These are phyloP conservation scores for Kazachstania kunashirensis DNA, from an alignment of 805 yeast species.

Conservation along the genomic window DNA sequence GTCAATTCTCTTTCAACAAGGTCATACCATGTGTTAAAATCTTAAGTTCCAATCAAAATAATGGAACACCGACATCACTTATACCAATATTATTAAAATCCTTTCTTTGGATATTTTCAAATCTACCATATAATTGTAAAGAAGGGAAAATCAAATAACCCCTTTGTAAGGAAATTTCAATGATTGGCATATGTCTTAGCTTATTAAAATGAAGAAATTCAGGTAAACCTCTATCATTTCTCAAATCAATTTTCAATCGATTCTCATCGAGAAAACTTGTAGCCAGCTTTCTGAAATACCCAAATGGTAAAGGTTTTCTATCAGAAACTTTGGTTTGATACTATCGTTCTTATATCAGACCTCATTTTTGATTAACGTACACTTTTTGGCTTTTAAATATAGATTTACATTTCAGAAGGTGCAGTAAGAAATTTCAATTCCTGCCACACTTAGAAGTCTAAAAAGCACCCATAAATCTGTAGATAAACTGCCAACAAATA, in stretches of 20 bases:
- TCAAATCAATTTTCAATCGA: conserved; percentile 2
- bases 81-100: conserved; percentile 3
- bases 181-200: conserved; percentile 7
- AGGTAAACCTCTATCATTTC: conserved; percentile 1
- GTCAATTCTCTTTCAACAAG: not conserved
- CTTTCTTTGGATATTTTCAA: conserved; percentile 5
- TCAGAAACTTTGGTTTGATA: too few species aligned
- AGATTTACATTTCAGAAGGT: too few species aligned
- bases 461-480: too few species aligned
- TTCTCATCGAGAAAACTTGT: conserved; percentile 1
- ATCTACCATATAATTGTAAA: conserved; percentile 11
- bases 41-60: conserved; percentile 7
- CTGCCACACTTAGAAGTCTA: too few species aligned
- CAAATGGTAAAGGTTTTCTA: not conserved
- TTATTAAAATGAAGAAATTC: conserved; percentile 6
- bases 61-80: conserved; percentile 16
- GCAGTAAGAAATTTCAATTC: too few species aligned
- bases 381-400: too few species aligned
- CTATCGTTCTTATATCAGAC: too few species aligned
- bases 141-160: conserved; percentile 14
- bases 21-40: not conserved
- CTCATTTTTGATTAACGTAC: too few species aligned
- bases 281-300: conserved; percentile 3
- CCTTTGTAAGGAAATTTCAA: not conserved
- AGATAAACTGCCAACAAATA: too few species aligned